Evolutionary conservation across 805 yeast species (phyloP).

Genomic region (Lipomyces yamadae): DNA sequence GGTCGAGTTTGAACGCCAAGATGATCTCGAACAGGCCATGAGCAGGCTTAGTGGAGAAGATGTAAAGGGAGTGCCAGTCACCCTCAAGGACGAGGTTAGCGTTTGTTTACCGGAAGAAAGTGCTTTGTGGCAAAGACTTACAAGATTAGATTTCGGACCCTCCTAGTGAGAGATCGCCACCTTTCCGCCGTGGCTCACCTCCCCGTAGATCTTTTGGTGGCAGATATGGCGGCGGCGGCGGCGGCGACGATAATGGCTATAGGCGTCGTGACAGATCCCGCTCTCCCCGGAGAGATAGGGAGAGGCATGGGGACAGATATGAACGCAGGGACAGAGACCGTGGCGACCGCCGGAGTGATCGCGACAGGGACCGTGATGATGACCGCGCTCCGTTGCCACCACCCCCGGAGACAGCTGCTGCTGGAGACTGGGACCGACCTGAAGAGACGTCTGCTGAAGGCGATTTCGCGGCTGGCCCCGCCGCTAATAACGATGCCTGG

Average conservation of each 20-base stretch:
- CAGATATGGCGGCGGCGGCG: slow-evolving; percentile 36
- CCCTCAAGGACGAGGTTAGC: slow-evolving; percentile 72
- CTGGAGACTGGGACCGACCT: slow-evolving; percentile 23
- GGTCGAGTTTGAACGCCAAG: slow-evolving; percentile 54
- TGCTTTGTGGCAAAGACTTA: not conserved
- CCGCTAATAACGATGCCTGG: slow-evolving; percentile 18
- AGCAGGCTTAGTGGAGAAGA: slow-evolving; percentile 72
- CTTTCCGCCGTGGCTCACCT: slow-evolving; percentile 35
- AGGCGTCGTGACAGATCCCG: slow-evolving; percentile 33
- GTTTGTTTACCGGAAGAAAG: not conserved
- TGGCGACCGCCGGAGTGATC: slow-evolving; percentile 52
- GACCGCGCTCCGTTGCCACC: slow-evolving; percentile 33
- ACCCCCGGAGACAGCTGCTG: slow-evolving; percentile 16
- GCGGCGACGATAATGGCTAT: slow-evolving; percentile 32
- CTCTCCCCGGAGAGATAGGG: slow-evolving; percentile 21
- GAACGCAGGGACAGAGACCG: slow-evolving; percentile 46
- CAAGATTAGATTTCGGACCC: slow-evolving; percentile 14
- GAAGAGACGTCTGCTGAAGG: slow-evolving; percentile 5
- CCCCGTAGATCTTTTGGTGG: slow-evolving; percentile 33
- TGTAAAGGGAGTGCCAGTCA: slow-evolving; percentile 67
- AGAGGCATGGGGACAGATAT: slow-evolving; percentile 36
- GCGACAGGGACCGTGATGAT: slow-evolving; percentile 29
- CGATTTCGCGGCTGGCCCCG: slow-evolving; percentile 12
- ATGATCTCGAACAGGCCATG: slow-evolving; percentile 72
- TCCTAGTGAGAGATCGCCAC: slow-evolving; percentile 41